A percentile compares a stretch with the other conserved stretches of the same genome.
Evolutionary conservation across 192 early-diverging fungal genomes (phyloP).

Genomic region (Entomortierella lignicola): DNA sequence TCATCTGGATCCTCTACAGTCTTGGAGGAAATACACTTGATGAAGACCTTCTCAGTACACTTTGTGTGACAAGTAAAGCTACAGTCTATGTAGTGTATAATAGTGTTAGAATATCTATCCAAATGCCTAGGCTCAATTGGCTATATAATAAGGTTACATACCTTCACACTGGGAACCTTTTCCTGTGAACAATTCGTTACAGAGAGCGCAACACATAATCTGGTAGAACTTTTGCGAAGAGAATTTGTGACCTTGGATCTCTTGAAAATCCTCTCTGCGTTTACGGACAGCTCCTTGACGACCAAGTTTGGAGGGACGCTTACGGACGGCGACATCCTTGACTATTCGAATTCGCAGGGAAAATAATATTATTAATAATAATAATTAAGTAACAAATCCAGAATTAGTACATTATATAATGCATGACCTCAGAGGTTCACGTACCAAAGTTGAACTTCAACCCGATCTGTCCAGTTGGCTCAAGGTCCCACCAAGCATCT

Average conservation of each 20-base stretch:
- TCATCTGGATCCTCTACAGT: conserved; percentile 73
- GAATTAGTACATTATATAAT: not conserved
- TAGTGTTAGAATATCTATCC: not conserved
- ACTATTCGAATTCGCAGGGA: conserved; percentile 33
- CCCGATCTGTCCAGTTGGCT: conserved; percentile 90
- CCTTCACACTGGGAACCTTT: conserved; percentile 93
- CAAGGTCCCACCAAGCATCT: conserved; percentile 89
- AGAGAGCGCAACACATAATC: conserved; percentile 98
- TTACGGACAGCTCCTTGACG: conserved; percentile 83
- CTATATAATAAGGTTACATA: too few species aligned
- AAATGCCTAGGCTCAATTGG: too few species aligned
- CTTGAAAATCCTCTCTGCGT: conserved; percentile 81
- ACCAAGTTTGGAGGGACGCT: conserved; percentile 72
- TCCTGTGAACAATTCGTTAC: conserved; percentile 92
- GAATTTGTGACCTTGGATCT: conserved; percentile 96
- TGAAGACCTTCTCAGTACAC: conserved; percentile 85
- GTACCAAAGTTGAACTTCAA: conserved; percentile 89
- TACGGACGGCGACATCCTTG: conserved; percentile 59
- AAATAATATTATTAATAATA: not conserved
- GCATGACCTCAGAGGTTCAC: not conserved
- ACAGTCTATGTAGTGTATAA: conserved; percentile 69
- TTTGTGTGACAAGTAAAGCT: conserved; percentile 92
- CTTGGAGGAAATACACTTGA: conserved; percentile 86
- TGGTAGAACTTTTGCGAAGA: conserved; percentile 90
- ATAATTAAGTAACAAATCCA: not conserved